Evolutionary conservation across 192 early-diverging fungal species (phyloP).

Genomic region (Entrophospora sp.): DNA sequence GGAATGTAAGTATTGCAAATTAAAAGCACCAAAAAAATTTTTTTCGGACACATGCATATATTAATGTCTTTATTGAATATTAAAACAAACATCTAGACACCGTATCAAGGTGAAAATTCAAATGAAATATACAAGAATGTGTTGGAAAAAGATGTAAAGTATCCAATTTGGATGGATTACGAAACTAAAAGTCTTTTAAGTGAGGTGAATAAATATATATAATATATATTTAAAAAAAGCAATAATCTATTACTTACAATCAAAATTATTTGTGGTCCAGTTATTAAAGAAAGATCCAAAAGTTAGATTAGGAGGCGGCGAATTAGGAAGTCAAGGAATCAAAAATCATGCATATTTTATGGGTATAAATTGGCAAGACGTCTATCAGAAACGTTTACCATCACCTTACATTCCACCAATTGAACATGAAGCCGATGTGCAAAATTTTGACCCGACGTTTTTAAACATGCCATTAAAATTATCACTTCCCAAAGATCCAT

Average conservation of each 20-base stretch:
- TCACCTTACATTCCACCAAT: conserved; percentile 65
- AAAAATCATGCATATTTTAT: conserved; percentile 69
- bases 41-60: background rate
- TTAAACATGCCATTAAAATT: conserved; percentile 41
- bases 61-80: background rate
- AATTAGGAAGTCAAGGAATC: conserved; percentile 51
- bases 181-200: no score
- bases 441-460: conserved; percentile 50
- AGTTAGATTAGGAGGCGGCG: conserved; percentile 55
- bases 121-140: no score
- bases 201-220: no score
- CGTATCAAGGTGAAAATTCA: no score
- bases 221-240: no score
- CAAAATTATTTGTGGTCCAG: conserved; percentile 16
- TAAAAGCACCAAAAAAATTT: background rate
- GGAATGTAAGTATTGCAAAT: conserved; percentile 32
- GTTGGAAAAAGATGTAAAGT: no score
- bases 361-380: conserved; percentile 63
- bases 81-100: no score
- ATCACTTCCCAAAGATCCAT: conserved; percentile 21
- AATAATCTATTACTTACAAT: no score
- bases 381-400: conserved; percentile 44
- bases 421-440: conserved; percentile 40
- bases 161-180: no score
- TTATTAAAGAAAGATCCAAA: conserved; percentile 48